Evolutionary conservation across 345 rosid species (phyloP), one percentile per base, ranked within the genome.

Genomic region (Clausena lansium): DNA sequence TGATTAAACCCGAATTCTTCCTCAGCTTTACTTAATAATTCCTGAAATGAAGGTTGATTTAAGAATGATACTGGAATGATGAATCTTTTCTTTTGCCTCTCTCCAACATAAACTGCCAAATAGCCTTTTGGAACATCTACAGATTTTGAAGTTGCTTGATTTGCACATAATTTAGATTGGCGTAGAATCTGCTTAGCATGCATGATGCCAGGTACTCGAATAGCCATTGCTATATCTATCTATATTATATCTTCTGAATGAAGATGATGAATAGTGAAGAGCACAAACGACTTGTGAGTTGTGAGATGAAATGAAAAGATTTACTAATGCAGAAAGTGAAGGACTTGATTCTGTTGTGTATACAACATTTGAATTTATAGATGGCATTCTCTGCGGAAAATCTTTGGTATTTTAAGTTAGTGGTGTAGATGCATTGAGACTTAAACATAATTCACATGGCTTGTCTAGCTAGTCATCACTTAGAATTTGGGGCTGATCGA

Each of bases 1-100:
- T 87, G 88, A 60, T 85, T 71, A 66, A 82, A 89, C 60, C 85
- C 84, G 65, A 81, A 86, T 50, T 88, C 84, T 77, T 87, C 84
- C 77, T 89, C 87, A 24, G 84, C 83, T 41, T 79, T 67, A 30
- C 81, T 71, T 39, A 80, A 27, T 74, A 70, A 65, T 45, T 76
- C 66, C 25, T 80, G 81, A 52, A 84, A 81, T 8, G 76, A 75
- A 72, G 79, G 86, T 22, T 66, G 78, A 10, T 75, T 81, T 77
- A 81, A 78, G 76, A 57, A 79, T 20, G 84, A 83, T 59, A 86
- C 35, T 1, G 84, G 84, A 55, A 89, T 65, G 10, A 78, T 4
- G 7, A 71, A 83, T 73, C 84, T 41, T 81, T 76, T 81, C 77
- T 52, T 82, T 57, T 75, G 32, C 9, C 74, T 67, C 69, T 84